Evolutionary conservation across 345 rosid genomes (phyloP), one percentile per base, ranked within the genome.

Genomic region (Isatis tinctoria): DNA sequence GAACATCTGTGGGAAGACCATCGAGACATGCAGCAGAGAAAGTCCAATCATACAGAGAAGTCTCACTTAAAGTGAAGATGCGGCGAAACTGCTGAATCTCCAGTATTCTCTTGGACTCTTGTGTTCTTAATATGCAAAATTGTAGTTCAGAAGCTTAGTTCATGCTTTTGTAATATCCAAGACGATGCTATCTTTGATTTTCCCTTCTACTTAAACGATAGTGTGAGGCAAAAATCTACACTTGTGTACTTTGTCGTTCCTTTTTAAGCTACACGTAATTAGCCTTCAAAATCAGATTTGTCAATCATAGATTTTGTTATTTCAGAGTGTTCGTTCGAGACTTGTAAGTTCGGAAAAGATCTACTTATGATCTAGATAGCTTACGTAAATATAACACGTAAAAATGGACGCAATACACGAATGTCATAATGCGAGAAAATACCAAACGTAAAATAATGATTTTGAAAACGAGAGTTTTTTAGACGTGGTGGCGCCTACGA

Each of bases 41-140:
- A 81, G 78, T 91, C 60, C 90, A 88, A 16, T 85, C 97, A 43
- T 91, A 88, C 86, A 91, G 79, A 85, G 95, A 91, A 89, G 80
- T 83, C 58, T 84, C 92, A 16, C 63, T 87, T 33, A 87, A 84
- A 44, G 81, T 79, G 56, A 91, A 91, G 84, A 84, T 91, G 91
- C 87, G 97, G 18, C 79, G 89, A 72, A 1, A 54, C 39, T 57
- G 52, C 36, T 73, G 49, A 76, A 64, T 56, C 59, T 69, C 64
- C 17, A 67, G 26, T 28, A 36, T 37, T 60, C 37, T 39, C 73
- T 48, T 45, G 32, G 28, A 17, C 40, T 17, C 10, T 58, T 26
- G 47, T 73, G 20, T 57, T 74, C 52, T 18, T 12, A 22, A 26
- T 33, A 32, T 73, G 6, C 57, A 22, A 24, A 28, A 45, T 57